phyloP scores from a whole-genome alignment of 805 yeast genomes.

The Hanseniaspora nectarophila region DNA sequence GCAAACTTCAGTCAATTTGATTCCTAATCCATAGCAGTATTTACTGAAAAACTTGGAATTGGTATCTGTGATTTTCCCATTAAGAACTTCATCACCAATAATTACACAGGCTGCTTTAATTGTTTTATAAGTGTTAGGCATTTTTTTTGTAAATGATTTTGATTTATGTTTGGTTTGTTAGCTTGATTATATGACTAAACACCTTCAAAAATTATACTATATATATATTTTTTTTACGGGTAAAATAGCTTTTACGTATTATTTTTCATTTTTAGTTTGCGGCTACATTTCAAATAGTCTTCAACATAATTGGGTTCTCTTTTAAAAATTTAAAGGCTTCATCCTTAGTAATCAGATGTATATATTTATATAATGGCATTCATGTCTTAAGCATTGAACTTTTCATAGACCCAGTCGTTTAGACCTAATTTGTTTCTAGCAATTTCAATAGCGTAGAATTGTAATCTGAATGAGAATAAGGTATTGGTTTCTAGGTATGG shows the following conservation, averaged over 20 bases:
- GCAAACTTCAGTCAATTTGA: constrained; percentile 51
- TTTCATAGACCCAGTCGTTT: constrained; percentile 61
- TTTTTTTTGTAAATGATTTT: not conserved
- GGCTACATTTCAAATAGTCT: too few species aligned
- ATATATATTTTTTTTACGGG: too few species aligned
- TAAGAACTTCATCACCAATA: constrained; percentile 81
- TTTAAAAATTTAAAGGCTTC: not conserved
- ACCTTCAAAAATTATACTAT: not conserved
- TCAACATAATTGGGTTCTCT: too few species aligned
- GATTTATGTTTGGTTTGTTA: not conserved
- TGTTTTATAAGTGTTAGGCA: not conserved
- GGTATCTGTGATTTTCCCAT: constrained; percentile 72
- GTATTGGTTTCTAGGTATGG: constrained; percentile 79
- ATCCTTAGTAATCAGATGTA: too few species aligned
- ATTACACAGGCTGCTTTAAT: constrained; percentile 28
- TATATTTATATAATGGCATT: not conserved
- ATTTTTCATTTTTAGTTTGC: too few species aligned
- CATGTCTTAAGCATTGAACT: not conserved
- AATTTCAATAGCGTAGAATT: constrained; percentile 88
- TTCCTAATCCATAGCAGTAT: constrained; percentile 54
- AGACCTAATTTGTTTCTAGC: constrained; percentile 82
- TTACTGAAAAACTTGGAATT: constrained; percentile 64
- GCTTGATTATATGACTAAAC: not conserved
- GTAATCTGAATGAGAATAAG: constrained; percentile 82
- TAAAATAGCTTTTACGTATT: not conserved